A percentile compares a stretch with the other conserved stretches of the same genome.
phyloP scores from a whole-genome alignment of 164 flowering plant genomes.

The Stephania yunnanensis region DNA sequence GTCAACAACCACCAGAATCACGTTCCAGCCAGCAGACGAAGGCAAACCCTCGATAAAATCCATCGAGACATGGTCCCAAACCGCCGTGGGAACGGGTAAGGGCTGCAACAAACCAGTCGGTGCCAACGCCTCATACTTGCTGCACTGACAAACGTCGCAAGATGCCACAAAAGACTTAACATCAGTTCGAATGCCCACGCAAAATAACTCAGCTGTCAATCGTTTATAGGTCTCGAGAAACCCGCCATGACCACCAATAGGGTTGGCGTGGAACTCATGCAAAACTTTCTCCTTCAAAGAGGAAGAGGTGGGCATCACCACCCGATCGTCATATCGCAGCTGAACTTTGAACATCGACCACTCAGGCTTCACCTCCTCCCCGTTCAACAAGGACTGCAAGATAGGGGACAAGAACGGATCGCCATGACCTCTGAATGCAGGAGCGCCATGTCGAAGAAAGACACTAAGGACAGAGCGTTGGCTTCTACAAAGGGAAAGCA shows the following conservation, averaged over 20 bases:
- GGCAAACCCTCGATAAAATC: conserved; percentile 4
- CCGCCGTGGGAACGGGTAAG: neutral
- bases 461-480: neutral
- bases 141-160: neutral
- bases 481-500: neutral
- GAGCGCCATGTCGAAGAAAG: neutral
- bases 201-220: neutral
- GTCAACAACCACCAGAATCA: conserved; percentile 2
- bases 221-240: neutral
- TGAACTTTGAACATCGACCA: no score
- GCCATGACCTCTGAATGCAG: neutral
- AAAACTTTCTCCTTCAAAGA: neutral
- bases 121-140: neutral
- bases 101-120: neutral
- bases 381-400: no score
- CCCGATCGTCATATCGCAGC: neutral
- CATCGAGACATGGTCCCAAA: conserved; percentile 7
- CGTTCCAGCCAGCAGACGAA: neutral
- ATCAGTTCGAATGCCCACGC: neutral
- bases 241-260: neutral
- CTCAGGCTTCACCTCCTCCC: no score
- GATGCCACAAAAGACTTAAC: neutral
- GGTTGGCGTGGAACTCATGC: neutral
- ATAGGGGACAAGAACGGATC: no score
- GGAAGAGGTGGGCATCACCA: neutral